Evolutionary conservation across 441 rosid species (phyloP).

Genomic region (Populus hybrid): DNA sequence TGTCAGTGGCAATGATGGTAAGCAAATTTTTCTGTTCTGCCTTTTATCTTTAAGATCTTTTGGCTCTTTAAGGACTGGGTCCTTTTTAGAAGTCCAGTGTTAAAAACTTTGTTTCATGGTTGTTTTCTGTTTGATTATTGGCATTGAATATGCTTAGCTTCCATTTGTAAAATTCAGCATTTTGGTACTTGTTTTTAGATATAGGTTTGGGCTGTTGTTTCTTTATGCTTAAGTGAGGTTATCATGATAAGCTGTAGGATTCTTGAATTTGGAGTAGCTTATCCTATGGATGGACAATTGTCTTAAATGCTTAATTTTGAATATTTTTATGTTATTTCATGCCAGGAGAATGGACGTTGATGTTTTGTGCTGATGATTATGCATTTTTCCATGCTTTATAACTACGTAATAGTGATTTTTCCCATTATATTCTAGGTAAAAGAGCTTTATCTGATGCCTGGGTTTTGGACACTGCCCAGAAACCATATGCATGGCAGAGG

Average conservation of each 20-base stretch:
- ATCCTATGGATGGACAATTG: neutral
- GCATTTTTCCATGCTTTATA: constrained; percentile 3
- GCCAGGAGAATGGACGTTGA: neutral
- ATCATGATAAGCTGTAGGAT: neutral
- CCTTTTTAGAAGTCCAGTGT: neutral
- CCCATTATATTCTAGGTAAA: constrained; percentile 50
- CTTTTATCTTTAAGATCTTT: neutral
- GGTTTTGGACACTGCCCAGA: constrained; percentile 96
- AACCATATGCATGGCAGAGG: constrained; percentile 92
- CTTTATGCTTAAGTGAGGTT: neutral
- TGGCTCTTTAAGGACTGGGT: neutral
- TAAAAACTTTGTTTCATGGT: neutral
- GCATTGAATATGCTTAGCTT: neutral
- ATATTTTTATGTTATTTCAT: neutral
- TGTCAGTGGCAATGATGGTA: constrained; percentile 98
- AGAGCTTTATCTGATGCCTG: constrained; percentile 95
- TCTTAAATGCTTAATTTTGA: neutral
- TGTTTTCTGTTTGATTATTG: neutral
- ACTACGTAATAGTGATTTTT: neutral
- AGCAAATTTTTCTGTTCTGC: constrained; percentile 15
- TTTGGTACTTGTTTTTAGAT: constrained; percentile 2
- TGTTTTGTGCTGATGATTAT: constrained; percentile 4
- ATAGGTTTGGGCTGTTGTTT: neutral
- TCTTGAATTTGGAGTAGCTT: neutral
- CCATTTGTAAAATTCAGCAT: neutral